Evolutionary conservation across 495 filamentous ascomycete genomes (phyloP).

Genomic region (Sporormia fimetaria): DNA sequence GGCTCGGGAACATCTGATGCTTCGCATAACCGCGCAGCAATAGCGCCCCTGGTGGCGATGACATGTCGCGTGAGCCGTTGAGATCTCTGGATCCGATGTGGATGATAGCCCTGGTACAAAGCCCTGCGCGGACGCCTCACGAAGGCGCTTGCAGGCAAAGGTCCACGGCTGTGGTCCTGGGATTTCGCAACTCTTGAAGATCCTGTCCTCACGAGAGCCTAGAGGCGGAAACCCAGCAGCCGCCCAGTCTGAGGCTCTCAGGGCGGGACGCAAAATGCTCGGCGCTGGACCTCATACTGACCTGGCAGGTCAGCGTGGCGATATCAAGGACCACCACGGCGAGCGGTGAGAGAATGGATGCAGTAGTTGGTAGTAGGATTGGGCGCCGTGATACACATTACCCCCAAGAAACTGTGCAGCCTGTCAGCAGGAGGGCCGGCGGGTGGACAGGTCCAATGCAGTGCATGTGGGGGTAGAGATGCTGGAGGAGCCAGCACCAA

Average conservation of each 20-base stretch:
- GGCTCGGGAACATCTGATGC: constrained; percentile 2
- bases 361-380: constrained; percentile 3
- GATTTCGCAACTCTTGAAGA: constrained; percentile 4
- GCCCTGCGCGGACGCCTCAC: background rate
- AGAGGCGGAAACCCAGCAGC: too few species aligned
- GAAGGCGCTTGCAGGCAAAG: background rate
- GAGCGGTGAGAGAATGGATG: constrained; percentile 2
- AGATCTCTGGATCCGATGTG: background rate
- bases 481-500: too few species aligned
- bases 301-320: background rate
- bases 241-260: too few species aligned
- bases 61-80: too few species aligned
- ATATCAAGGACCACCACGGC: too few species aligned
- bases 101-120: constrained; percentile 14
- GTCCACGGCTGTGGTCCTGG: constrained; percentile 16
- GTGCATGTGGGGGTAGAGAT: constrained; percentile 1
- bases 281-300: background rate
- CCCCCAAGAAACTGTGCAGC: constrained; percentile 12
- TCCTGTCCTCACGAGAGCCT: too few species aligned
- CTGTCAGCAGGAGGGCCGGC: constrained; percentile 6
- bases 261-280: background rate
- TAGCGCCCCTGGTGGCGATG: constrained; percentile 7
- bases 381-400: constrained; percentile 20
- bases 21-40: constrained; percentile 5
- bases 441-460: background rate